These are phyloP conservation scores for Clarireedia hainanense DNA, from an alignment of 2,329 filamentous ascomycete species.

Conservation along the genomic window DNA sequence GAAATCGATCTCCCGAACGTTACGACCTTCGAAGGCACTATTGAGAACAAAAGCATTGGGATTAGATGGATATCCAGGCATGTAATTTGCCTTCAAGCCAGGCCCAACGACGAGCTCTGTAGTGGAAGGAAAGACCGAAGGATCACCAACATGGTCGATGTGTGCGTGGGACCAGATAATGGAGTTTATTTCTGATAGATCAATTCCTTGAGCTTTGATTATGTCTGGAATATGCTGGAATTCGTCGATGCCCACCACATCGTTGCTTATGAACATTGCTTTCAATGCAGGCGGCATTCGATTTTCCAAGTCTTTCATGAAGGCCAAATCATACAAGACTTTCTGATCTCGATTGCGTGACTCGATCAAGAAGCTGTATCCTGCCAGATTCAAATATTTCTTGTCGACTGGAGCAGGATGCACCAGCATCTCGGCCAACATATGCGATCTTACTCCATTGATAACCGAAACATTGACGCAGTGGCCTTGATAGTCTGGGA, in stretches of 20 bases:
- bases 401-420: neutral
- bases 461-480: neutral
- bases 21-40: constrained; percentile 27
- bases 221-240: neutral
- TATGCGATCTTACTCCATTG: neutral
- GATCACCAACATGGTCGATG: constrained; percentile 46
- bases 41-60: constrained; percentile 30
- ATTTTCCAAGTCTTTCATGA: neutral
- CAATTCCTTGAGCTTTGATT: constrained; percentile 20
- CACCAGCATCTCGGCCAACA: neutral
- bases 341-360: neutral
- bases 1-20: constrained; percentile 12
- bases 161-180: constrained; percentile 37
- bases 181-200: constrained; percentile 29
- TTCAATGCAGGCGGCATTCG: neutral
- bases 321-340: neutral
- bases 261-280: neutral
- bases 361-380: neutral
- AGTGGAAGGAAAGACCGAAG: constrained; percentile 36
- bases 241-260: neutral
- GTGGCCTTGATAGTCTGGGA: neutral
- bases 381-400: neutral
- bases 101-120: constrained; percentile 45
- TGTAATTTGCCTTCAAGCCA: constrained; percentile 38
- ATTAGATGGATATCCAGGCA: constrained; percentile 40